phyloP scores from a whole-genome alignment of 2,329 filamentous ascomycete species.

The Alternaria postmessia region DNA sequence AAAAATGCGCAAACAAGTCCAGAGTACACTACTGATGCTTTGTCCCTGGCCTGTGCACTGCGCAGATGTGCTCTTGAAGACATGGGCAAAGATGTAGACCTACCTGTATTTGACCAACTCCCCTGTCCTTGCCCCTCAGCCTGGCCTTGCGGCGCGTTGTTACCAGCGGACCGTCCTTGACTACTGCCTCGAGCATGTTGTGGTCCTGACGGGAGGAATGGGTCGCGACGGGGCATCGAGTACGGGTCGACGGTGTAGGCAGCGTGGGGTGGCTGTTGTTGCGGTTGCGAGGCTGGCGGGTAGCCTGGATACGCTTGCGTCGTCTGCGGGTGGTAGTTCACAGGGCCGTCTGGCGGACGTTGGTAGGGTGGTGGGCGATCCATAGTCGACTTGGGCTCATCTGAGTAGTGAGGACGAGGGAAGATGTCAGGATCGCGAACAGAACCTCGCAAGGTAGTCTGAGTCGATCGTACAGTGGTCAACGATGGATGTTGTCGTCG shows the following conservation, averaged over 20 bases:
- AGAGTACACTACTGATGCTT: not conserved
- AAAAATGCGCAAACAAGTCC: slow-evolving; percentile 5
- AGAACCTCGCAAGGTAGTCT: not conserved
- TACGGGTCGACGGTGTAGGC: slow-evolving; percentile 58
- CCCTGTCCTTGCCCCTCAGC: slow-evolving; percentile 46
- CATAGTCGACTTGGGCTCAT: slow-evolving; percentile 39
- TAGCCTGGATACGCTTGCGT: slow-evolving; percentile 45
- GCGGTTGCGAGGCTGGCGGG: slow-evolving; percentile 37
- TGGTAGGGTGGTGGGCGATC: slow-evolving; percentile 51
- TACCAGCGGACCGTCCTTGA: slow-evolving; percentile 48
- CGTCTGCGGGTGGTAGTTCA: slow-evolving; percentile 57
- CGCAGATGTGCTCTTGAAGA: slow-evolving; percentile 3
- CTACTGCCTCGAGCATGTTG: slow-evolving; percentile 52
- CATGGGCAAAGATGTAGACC: slow-evolving; percentile 23
- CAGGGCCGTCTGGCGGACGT: slow-evolving; percentile 50
- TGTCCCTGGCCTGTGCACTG: not conserved
- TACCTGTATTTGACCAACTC: slow-evolving; percentile 51
- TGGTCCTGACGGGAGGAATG: slow-evolving; percentile 53
- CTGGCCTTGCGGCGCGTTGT: slow-evolving; percentile 36
- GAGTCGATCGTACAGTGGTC: not conserved
- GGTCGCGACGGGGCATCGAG: slow-evolving; percentile 56
- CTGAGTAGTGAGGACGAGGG: slow-evolving; percentile 7
- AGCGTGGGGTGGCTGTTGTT: slow-evolving; percentile 52
- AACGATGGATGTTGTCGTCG: not conserved
- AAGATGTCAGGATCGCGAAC: not conserved